Percentiles rank a stretch among this genome's conserved stretches.
phyloP scores from a whole-genome alignment of 148 eudicot genomes.

The Cornus controversa region DNA sequence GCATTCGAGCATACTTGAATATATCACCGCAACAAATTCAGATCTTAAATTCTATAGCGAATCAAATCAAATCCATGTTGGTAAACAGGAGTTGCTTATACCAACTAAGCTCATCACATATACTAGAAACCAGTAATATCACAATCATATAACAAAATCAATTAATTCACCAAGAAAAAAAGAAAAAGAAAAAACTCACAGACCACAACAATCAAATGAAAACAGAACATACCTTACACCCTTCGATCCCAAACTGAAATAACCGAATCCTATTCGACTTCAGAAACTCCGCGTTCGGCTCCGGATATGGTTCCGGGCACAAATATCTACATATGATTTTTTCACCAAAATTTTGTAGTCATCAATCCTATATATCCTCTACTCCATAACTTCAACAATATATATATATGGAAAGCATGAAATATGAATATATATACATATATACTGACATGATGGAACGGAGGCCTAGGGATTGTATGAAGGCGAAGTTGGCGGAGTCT shows the following conservation, averaged over 20 bases:
- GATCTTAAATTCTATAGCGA: background rate
- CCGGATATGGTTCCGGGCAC: conserved; percentile 93
- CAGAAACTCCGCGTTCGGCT: conserved; percentile 58
- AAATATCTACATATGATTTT: conserved; percentile 46
- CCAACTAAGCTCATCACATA: background rate
- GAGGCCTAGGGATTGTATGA: conserved; percentile 74
- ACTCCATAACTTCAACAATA: too few species aligned
- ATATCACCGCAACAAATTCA: background rate
- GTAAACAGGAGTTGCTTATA: background rate
- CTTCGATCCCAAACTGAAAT: conserved; percentile 79
- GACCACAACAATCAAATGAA: background rate
- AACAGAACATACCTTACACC: conserved; percentile 56
- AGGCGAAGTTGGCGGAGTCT: conserved; percentile 61
- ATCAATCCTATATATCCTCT: background rate
- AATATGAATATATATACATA: background rate
- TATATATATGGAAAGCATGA: background rate
- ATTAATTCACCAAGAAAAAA: background rate
- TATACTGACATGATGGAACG: conserved; percentile 72
- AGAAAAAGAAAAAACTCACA: background rate
- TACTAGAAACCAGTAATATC: background rate
- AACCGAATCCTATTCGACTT: conserved; percentile 71
- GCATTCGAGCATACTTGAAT: too few species aligned
- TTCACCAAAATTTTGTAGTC: background rate
- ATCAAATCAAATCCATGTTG: background rate
- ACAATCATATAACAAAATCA: background rate